Evolutionary conservation across 331 rosid species (phyloP), one percentile per base, ranked within the genome.

Genomic region (Malus hybrid): DNA sequence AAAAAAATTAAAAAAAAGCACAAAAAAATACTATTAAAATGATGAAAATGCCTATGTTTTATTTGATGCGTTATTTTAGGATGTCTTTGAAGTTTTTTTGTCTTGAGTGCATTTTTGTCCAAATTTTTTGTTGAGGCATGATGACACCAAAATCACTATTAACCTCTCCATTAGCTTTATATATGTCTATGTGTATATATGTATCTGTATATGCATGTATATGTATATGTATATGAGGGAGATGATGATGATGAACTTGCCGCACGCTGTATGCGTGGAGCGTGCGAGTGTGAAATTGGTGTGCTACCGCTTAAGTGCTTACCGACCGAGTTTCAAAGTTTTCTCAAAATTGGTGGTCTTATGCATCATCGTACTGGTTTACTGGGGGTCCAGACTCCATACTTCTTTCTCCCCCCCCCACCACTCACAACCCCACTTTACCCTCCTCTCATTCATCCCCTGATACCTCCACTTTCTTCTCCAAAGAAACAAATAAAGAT

Each of bases 361-460:
- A 29, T 39, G 68, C 68, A 32, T 63, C 44, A 63, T 66, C 55
- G 12, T 33, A 33, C 32, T n/a, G 66, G 44, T 71, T n/a, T 24
- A 14, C 18, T 36, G 9, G 19, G 68, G 77, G 68, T 24, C 77
- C 77, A 61, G 10, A 5, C 33, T 39, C 42, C 26, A 12, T 68
- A 60, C 68, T 72, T 24, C 24, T 1, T 24, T 24, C 24, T 22
- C 24, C 24, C 24, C 24, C 24, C 24, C 76, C 19, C 68, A 28
- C 13, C 77, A 57, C 77, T 73, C 77, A 56, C 14, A 16, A 69
- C 44, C 72, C 34, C 76, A 72, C 67, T 72, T 36, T 72, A 36
- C 18, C 36, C 11, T 36, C 53, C 7, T 5, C 42, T 30, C 74
- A 29, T 50, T 52, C 48, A 19, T 70, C 9, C 36, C 22, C 67